phyloP scores from a whole-genome alignment of 139 green algal genomes.

The Closterium sp. region DNA sequence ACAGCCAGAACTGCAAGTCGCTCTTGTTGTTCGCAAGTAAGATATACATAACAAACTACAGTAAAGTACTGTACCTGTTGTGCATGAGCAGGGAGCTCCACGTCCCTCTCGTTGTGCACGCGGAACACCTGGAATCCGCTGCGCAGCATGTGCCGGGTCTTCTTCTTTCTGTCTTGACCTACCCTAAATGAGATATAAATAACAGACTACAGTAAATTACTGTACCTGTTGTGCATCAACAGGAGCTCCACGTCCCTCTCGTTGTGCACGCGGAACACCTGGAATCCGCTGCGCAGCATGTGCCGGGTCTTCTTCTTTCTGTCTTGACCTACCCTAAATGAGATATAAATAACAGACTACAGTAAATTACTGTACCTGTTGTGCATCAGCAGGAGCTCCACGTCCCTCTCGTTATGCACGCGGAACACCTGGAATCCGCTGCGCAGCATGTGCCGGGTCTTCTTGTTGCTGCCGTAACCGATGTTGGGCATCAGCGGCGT shows the following conservation, averaged over 20 bases:
- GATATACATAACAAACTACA: not conserved
- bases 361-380: constrained; percentile 67
- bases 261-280: constrained; percentile 90
- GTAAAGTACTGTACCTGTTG: constrained; percentile 70
- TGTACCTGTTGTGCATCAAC: constrained; percentile 95
- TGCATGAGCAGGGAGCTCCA: constrained; percentile 99
- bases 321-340: no score
- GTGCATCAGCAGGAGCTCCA: constrained; percentile 99
- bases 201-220: not conserved
- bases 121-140: constrained; percentile 89
- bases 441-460: constrained; percentile 85
- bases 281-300: constrained; percentile 85
- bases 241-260: constrained; percentile 94
- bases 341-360: not conserved
- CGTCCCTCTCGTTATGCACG: constrained; percentile 88
- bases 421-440: constrained; percentile 89
- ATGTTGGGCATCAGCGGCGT: constrained; percentile 90
- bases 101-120: constrained; percentile 88
- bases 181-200: no score
- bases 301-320: constrained; percentile 92
- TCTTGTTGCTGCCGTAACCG: constrained; percentile 93
- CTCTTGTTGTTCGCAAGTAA: not conserved
- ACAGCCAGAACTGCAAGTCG: no score
- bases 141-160: constrained; percentile 85
- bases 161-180: constrained; percentile 94